Conservation (phyloP, 352 stramenopile genomes). For the Peronospora farinosa region DNA sequence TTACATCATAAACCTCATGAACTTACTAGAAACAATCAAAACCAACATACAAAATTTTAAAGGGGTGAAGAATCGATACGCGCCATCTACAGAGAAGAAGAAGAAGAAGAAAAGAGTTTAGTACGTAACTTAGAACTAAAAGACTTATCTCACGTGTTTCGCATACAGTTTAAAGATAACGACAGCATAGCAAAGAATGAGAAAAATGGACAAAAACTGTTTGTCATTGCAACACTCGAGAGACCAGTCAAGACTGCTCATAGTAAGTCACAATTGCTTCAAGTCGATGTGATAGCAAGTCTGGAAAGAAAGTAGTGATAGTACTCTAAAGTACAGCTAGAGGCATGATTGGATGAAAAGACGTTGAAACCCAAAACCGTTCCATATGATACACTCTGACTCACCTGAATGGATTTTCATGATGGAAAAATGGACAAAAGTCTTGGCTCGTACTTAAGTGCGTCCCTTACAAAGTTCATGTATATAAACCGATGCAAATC, state of each 20-base stretch:
- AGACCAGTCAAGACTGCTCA: constrained; percentile 48
- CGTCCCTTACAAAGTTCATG: no score
- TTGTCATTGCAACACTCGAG: constrained; percentile 86
- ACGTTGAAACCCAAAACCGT: neutral
- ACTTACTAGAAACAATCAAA: constrained; percentile 2
- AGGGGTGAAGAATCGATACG: constrained; percentile 77
- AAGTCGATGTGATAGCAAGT: constrained; percentile 4
- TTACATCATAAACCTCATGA: constrained; percentile 1
- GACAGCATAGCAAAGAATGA: constrained; percentile 81
- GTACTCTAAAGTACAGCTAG: neutral
- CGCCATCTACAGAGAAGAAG: constrained; percentile 54
- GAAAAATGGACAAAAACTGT: constrained; percentile 82
- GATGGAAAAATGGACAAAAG: no score
- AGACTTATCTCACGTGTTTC: neutral
- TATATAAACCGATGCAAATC: no score
- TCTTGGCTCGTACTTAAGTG: neutral
- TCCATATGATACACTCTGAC: constrained; percentile 16
- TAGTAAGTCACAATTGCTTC: constrained; percentile 3
- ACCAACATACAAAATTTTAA: constrained; percentile 79
- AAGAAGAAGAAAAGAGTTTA: neutral
- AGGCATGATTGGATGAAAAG: constrained; percentile 19
- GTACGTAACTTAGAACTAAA: no score
- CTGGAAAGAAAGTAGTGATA: constrained; percentile 10
- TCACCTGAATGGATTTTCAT: constrained; percentile 17
- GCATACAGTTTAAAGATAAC: constrained; percentile 82